phyloP scores from a whole-genome alignment of 2,329 filamentous ascomycete genomes.

The Calonectria honghensis region DNA sequence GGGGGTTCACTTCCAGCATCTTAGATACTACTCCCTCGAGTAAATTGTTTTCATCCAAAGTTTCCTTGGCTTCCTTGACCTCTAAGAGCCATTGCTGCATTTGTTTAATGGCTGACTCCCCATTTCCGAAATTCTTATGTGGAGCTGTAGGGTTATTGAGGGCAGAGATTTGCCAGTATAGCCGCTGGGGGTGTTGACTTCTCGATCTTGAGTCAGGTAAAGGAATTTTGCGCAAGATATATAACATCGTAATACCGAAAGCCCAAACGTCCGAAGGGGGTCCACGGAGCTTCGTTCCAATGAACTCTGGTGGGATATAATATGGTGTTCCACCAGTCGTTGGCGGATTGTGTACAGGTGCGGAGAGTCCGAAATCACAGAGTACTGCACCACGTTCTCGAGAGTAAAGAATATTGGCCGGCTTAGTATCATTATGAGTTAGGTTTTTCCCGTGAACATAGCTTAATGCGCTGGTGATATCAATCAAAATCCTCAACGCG shows the following conservation, averaged over 20 bases:
- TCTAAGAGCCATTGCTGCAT: constrained; percentile 76
- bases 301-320: constrained; percentile 79
- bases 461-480: constrained; percentile 72
- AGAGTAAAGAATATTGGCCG: constrained; percentile 76
- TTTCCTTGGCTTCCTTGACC: constrained; percentile 67
- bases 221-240: constrained; percentile 72
- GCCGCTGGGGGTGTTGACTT: constrained; percentile 67
- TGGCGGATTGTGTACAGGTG: constrained; percentile 65
- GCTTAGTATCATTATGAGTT: constrained; percentile 79
- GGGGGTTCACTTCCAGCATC: constrained; percentile 72
- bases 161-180: constrained; percentile 76
- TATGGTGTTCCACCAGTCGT: constrained; percentile 75
- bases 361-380: constrained; percentile 76
- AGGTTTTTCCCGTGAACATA: constrained; percentile 73
- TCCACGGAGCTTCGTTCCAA: constrained; percentile 72
- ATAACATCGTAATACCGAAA: constrained; percentile 77
- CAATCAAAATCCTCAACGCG: constrained; percentile 71
- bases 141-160: constrained; percentile 65
- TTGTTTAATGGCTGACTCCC: constrained; percentile 66
- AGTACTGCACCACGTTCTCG: constrained; percentile 74
- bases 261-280: constrained; percentile 76
- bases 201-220: constrained; percentile 73
- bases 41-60: constrained; percentile 67
- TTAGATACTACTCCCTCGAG: constrained; percentile 71
- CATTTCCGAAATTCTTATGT: constrained; percentile 60